Evolutionary conservation across 2,329 filamentous ascomycete species (phyloP).

Genomic region (Penicillium sp.): DNA sequence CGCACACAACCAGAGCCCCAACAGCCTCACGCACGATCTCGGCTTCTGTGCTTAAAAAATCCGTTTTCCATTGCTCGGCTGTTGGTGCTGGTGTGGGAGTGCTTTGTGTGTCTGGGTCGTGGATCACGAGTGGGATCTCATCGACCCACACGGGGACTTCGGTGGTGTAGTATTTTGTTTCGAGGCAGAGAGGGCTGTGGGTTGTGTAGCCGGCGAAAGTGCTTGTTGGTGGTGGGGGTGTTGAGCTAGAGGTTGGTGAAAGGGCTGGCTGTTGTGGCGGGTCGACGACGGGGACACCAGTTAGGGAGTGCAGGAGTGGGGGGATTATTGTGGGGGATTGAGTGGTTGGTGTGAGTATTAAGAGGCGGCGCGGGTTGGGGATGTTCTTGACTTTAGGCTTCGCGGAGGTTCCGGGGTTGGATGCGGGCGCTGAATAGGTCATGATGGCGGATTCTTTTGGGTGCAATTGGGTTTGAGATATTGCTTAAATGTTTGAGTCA

Average conservation of each 20-base stretch:
- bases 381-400: constrained; percentile 26
- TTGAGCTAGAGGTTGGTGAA: not conserved
- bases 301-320: constrained; percentile 37
- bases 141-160: constrained; percentile 49
- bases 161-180: constrained; percentile 46
- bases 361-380: constrained; percentile 41
- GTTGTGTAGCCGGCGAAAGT: constrained; percentile 49
- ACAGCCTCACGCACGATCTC: constrained; percentile 46
- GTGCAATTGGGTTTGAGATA: not conserved
- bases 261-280: constrained; percentile 20
- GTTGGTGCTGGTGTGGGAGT: constrained; percentile 10
- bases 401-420: constrained; percentile 5
- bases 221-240: constrained; percentile 15
- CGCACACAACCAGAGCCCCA: constrained; percentile 42
- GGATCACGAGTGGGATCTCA: constrained; percentile 36
- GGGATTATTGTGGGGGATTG: constrained; percentile 39
- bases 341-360: constrained; percentile 40
- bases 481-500: not conserved
- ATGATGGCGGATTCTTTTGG: constrained; percentile 4
- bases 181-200: constrained; percentile 41
- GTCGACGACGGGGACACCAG: constrained; percentile 30
- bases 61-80: constrained; percentile 36
- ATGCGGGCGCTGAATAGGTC: constrained; percentile 11
- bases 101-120: constrained; percentile 2
- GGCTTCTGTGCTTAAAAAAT: constrained; percentile 44